Evolutionary conservation across 2,329 filamentous ascomycete genomes (phyloP), one percentile per base, ranked within the genome.

Genomic region (Zarea fungicola): DNA sequence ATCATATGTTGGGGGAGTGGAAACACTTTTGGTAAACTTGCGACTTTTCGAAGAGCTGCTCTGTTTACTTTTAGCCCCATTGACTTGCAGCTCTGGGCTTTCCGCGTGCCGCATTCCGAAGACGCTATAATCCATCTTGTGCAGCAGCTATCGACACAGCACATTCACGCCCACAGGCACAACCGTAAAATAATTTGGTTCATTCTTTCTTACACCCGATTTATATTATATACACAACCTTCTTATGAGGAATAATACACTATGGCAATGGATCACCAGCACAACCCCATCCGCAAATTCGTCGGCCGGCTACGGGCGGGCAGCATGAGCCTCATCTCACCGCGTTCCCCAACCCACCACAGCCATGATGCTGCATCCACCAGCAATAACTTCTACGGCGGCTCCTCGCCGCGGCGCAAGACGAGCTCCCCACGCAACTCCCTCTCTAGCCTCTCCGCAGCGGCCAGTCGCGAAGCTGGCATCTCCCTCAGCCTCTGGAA

Each of bases 401-500:
- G 39, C 23, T 42, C 34, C 31, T 49, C 39, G 7, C 31, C 23
- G 13, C 46, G 46, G 14, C 34, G 40, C 14, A 44, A 29, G 28
- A 36, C 32, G 4, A 49, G 37, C 21, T 32, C 49, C 9, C 43
- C 43, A 18, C 43, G 43, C 19, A 42, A 43, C 21, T 47, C 49
- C 10, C 31, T 35, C n/a, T 48, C 44, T 3, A 34, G 26, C 11
- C 43, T 42, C 10, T 22, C 44, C 2, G 41, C 39, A 6, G 26
- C 39, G 10, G 32, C 39, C 16, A 25, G 28, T 21, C 44, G 41
- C 26, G 53, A 58, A 5, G 56, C 58, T 13, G 48, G 46, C 14
- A 35, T 54, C 4, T 61, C 60, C 18, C 52, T 65, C 31, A 56
- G 59, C 19, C 55, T 68, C 13, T 69, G 66, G 66, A 65, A 63